Evolutionary conservation across 176 grass and related monocot species (phyloP).

Genomic region (Cenchrus fungigraminus): DNA sequence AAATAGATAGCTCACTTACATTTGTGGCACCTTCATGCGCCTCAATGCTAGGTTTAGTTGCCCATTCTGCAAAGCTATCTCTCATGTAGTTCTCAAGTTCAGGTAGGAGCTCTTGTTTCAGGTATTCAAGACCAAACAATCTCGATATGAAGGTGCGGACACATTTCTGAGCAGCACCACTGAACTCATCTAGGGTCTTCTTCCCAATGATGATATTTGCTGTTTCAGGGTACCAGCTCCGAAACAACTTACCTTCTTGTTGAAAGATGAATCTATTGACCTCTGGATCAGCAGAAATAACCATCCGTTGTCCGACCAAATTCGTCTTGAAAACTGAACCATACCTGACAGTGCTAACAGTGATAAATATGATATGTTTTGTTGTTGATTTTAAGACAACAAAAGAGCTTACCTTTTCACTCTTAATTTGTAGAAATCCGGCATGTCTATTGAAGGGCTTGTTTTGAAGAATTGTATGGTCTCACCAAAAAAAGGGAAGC

Average conservation of each 20-base stretch:
- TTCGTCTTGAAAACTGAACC: slow-evolving; percentile 4
- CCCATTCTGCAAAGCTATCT: background rate
- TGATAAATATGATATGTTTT: background rate
- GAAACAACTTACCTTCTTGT: slow-evolving; percentile 21
- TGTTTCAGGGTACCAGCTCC: slow-evolving; percentile 8
- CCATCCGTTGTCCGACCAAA: background rate
- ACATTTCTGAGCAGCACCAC: background rate
- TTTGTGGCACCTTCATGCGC: background rate
- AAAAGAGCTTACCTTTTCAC: background rate
- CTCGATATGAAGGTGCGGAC: background rate
- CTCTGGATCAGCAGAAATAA: background rate
- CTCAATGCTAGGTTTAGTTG: slow-evolving; percentile 3
- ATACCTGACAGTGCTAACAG: background rate
- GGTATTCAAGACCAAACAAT: background rate
- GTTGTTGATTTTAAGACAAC: too few relatives aligned
- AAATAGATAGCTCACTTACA: background rate
- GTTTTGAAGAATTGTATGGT: background rate
- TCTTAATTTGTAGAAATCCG: background rate
- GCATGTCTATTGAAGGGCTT: background rate
- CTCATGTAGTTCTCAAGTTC: slow-evolving; percentile 6
- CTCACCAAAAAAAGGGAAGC: background rate
- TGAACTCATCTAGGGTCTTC: background rate
- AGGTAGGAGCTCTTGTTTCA: background rate
- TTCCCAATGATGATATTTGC: background rate
- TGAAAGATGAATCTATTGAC: slow-evolving; percentile 4